Base-by-base conservation (phyloP, 2,329 filamentous ascomycete genomes). In the Parafenestella ontariensis region DNA sequence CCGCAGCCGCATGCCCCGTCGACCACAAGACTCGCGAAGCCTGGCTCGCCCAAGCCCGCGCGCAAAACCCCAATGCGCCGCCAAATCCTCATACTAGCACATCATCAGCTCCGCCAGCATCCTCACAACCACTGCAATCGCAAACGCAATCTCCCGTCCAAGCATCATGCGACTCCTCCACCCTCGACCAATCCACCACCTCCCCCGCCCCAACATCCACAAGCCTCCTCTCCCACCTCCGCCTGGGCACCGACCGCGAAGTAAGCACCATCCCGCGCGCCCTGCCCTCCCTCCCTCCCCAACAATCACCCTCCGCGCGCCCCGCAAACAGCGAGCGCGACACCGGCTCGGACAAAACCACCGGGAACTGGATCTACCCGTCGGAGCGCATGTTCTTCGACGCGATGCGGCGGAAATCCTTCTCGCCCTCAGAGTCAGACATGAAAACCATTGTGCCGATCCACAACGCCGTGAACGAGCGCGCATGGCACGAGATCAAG, bases 351-450 rank as follows among this genome's bases (percentile, higher is more conserved):
- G 87, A 91, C 67, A 79, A 82, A 46, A 73, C 79, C 33, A 85
- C 86, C 0, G 94, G 94, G 0, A 96, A 97, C 75, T 99, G 95
- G 95, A 89, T 99, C 57, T 99, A 99, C 77, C 95, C 95, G 0
- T 95, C 90, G 0, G 94, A 98, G 76, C 89, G 91, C 71, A 96
- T 97, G 87, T 99, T 99, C 82, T 98, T 98, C 79, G 91, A 96
- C 43, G 95, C 95, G 40, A 94, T 99, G 87, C 87, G 89, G 81
- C 89, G 94, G 72, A 99, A 99, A 77, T 89, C 89, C 39, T 89
- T 92, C 79, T 86, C 87, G 56, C 88, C 85, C 26, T 80, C 82
- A 13, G 86, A 85, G 0, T 80, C 83, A 5, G 92, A 96, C 77
- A 97, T 97, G 89, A 88, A 86, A 69, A 90, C 90, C 29, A 93